Evolutionary conservation across 23 red algal species (phyloP), one percentile per base, ranked within the genome.

Genomic region (Gracilariopsis chorda): DNA sequence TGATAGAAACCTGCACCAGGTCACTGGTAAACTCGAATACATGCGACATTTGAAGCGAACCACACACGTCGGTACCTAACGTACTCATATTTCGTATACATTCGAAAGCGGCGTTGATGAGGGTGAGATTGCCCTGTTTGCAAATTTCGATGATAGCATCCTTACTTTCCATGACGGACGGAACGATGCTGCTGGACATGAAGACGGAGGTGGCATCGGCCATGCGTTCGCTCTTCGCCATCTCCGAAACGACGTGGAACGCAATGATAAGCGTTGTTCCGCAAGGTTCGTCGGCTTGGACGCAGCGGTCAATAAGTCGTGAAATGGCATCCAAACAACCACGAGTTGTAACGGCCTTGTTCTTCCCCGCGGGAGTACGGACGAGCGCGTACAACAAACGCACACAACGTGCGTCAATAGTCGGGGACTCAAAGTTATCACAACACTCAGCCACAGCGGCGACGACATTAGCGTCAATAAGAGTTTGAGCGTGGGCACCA

Each of bases 61-160:
- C 83, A 70, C 83, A 88, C 16, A 88, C 83, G 41, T 88, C 83
- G 21, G 41, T 42, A 21, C 83, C 83, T 17, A 88, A 34, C 29
- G 48, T 40, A n/a, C 55, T 55, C 83, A 88, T 76, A 52, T 65
- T 60, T 20, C n/a, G 24, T 19, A 88, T 49, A 40, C 83, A 88
- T 32, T 58, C 45, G 65, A 88, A 58, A 30, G 19, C 47, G 28
- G 65, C 49, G n/a, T 56, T 34, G 19, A 48, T 59, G 5, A 70
- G 40, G 4, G 59, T 3, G 17, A 73, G 48, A 14, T 52, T 40
- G 14, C 13, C 83, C 9, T 36, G 13, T 7, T 12, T 28, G 28
- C 48, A 29, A 13, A n/a, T 5, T 40, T 35, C 33, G 23, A 32
- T 6, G 2, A 78, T 34, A 2, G 43, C 30, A 2, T 12, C 40